Evolutionary conservation across 129 eudicot genomes (phyloP), one percentile per base, ranked within the genome.

Genomic region (Mikania micrantha): DNA sequence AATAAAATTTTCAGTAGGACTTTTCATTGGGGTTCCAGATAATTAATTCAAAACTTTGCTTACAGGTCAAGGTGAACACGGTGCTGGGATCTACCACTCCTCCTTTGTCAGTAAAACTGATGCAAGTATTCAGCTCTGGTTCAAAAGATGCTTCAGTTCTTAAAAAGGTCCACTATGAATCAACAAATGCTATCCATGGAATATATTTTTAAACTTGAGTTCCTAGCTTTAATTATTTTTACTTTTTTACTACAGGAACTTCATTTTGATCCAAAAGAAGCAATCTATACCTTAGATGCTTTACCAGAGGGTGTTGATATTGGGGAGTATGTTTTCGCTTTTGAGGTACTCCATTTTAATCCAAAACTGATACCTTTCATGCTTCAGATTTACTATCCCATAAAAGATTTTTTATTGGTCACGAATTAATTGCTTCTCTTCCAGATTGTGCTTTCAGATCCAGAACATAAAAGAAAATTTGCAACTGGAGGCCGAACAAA

Each of bases 401-500:
- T 17, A 24, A 22, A 29, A 36, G 69, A 44, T 10, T 63, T 8
- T 68, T 9, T 62, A 21, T 67, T 48, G 73, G 15, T 29, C 20
- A 35, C 38, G 24, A 65, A 42, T 38, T 31, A 65, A 59, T 77
- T 58, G 22, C 11, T 40, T 36, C 10, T 78, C n/a, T 69, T 31
- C 70, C 57, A 93, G 98, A 79, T 88, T 82, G 79, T 79, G 61
- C 84, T 93, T 60, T 81, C 84, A n/a, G 85, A 88, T 68, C 79
- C 86, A 48, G 95, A 86, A 66, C 72, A 76, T 34, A 84, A 85
- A 77, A 84, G 81, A 66, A 49, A 58, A 24, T 93, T 73, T 75
- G 86, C 77, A 25, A 86, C 96, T 57, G 96, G 98, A 67, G 95
- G 92, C 42, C 83, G 90, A 41, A 80, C 84, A 15, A 84, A 81